phyloP scores from a whole-genome alignment of 371 early-diverging fungal species.

The Lichtheimia hyalospora region DNA sequence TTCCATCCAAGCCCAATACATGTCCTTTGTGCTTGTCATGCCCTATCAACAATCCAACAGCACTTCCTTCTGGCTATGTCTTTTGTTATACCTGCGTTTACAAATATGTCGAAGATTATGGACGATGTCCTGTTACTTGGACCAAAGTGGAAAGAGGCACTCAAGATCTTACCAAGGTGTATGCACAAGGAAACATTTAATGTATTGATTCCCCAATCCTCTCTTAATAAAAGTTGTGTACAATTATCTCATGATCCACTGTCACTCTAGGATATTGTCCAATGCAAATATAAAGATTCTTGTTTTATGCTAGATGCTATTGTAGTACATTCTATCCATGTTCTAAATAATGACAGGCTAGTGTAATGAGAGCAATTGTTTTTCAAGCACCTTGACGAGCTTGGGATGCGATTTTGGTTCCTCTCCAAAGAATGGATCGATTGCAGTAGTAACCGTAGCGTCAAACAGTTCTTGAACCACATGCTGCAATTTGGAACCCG shows the following conservation, averaged over 20 bases:
- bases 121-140: slow-evolving; percentile 75
- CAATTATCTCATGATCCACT: too few relatives aligned
- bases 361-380: slow-evolving; percentile 30
- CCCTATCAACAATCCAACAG: slow-evolving; percentile 83
- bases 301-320: background rate
- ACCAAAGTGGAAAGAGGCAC: slow-evolving; percentile 34
- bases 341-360: background rate
- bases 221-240: too few relatives aligned
- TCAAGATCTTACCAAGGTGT: slow-evolving; percentile 60
- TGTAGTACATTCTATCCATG: background rate
- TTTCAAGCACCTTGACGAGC: slow-evolving; percentile 41
- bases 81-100: slow-evolving; percentile 84
- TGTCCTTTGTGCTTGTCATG: slow-evolving; percentile 78
- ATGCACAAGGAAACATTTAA: slow-evolving; percentile 45
- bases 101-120: slow-evolving; percentile 63
- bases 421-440: slow-evolving; percentile 43
- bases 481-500: slow-evolving; percentile 55
- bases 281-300: background rate
- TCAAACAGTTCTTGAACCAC: slow-evolving; percentile 64
- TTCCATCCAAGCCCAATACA: slow-evolving; percentile 69
- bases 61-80: slow-evolving; percentile 79
- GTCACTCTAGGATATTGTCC: too few relatives aligned
- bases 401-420: slow-evolving; percentile 6
- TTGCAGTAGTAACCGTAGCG: slow-evolving; percentile 47
- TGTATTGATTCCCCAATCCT: too few relatives aligned